These are phyloP conservation scores for Zopfochytrium polystomum DNA, from an alignment of 371 early-diverging fungal species.

Conservation along the genomic window DNA sequence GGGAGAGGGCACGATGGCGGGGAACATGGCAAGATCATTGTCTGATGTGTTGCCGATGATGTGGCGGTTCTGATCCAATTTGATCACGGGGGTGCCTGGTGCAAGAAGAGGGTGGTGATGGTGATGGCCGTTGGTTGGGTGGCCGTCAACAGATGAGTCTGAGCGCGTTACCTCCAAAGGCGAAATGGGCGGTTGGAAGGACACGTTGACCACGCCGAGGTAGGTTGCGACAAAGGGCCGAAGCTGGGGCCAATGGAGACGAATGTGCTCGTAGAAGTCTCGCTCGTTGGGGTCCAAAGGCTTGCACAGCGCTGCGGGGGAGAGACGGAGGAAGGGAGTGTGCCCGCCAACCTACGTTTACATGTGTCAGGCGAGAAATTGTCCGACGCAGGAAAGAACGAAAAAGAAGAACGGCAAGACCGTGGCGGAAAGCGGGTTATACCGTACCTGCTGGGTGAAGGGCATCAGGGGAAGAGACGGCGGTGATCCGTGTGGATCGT, in stretches of 20 bases:
- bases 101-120: background rate
- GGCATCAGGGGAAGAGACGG: constrained; percentile 27
- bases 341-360: constrained; percentile 71
- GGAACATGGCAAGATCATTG: background rate
- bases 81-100: constrained; percentile 25
- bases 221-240: constrained; percentile 80
- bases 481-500: constrained; percentile 5
- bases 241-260: constrained; percentile 67
- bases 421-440: background rate
- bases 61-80: constrained; percentile 31
- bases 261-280: constrained; percentile 80
- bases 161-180: background rate
- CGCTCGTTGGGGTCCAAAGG: constrained; percentile 75
- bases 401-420: background rate
- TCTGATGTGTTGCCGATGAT: constrained; percentile 9
- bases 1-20: background rate
- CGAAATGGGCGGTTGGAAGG: constrained; percentile 53
- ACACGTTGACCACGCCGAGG: constrained; percentile 85
- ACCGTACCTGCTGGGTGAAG: constrained; percentile 22
- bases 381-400: background rate
- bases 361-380: no score
- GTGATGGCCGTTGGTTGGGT: background rate
- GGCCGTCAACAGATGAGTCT: background rate
- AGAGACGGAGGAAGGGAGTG: constrained; percentile 73
- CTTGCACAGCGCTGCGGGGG: constrained; percentile 76